phyloP scores from a whole-genome alignment of 805 yeast species.

The Blastobotrys chiropterorum region DNA sequence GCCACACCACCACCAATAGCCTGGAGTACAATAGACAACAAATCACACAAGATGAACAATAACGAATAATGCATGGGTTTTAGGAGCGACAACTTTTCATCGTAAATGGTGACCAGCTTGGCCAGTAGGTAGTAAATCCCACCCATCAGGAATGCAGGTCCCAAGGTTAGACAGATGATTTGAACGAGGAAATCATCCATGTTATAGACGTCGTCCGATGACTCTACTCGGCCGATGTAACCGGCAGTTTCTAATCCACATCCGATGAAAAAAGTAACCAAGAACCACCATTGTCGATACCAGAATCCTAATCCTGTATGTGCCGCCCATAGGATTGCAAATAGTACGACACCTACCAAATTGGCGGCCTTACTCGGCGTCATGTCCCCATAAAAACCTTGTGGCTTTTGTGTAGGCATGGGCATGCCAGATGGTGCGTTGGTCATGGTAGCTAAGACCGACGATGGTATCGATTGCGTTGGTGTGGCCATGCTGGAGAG shows the following conservation, averaged over 20 bases:
- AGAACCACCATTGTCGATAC: slow-evolving; percentile 61
- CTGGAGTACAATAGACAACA: slow-evolving; percentile 58
- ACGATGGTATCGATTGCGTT: not conserved
- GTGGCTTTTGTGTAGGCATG: not conserved
- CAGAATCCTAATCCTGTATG: slow-evolving; percentile 41
- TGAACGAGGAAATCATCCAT: slow-evolving; percentile 51
- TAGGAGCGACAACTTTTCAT: slow-evolving; percentile 43
- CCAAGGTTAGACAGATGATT: slow-evolving; percentile 62
- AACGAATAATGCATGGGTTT: slow-evolving; percentile 57
- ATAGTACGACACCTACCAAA: slow-evolving; percentile 47
- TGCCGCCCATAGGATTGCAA: slow-evolving; percentile 40
- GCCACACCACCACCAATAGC: slow-evolving; percentile 75
- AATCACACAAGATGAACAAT: slow-evolving; percentile 61
- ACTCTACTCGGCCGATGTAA: slow-evolving; percentile 52
- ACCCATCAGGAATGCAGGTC: slow-evolving; percentile 81
- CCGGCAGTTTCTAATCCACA: slow-evolving; percentile 59
- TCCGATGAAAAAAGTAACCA: slow-evolving; percentile 50
- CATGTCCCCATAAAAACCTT: slow-evolving; percentile 28
- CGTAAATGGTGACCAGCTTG: slow-evolving; percentile 57
- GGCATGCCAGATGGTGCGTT: not conserved
- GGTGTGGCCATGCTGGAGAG: not conserved
- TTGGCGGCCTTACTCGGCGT: slow-evolving; percentile 55
- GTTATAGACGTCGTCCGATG: slow-evolving; percentile 34
- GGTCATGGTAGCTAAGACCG: not conserved
- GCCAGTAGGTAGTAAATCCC: slow-evolving; percentile 72